Evolutionary conservation across 2,329 filamentous ascomycete genomes (phyloP), one percentile per base, ranked within the genome.

Genomic region (Thelonectria blattea): DNA sequence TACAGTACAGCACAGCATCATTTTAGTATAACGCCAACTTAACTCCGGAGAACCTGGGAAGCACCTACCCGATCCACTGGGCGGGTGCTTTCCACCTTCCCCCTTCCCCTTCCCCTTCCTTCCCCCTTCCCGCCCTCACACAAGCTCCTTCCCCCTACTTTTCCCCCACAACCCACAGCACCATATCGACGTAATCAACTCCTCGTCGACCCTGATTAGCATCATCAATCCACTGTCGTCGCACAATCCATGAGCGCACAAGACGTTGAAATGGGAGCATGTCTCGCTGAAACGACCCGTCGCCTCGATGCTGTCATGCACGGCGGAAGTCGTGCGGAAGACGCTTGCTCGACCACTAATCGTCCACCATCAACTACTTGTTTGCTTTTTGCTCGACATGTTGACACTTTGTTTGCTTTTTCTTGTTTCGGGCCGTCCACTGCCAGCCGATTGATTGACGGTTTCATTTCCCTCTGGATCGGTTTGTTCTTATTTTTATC

Each of bases 271-370:
- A 58, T 58, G 43, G 56, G 53, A 58, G 45, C 56, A 58, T 58
- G 45, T 43, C 41, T 58, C 63, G 39, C 51, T 54, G 48, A 50
- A 52, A 52, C 56, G 24, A 39, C 41, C 32, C 54, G 37, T 63
- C 59, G 37, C 3, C 34, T 15, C 9, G 15, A 37, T 58, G 60
- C 43, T 30, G 27, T 7, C 27, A 30, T 30, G 27, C 27, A 30
- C 27, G 27, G 27, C 61, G 39, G 59, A 55, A 48, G 55, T 32
- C 57, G 34, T 39, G 27, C 61, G 39, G 59, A 55, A 48, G 55
- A 37, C 57, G 34, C 42, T 37, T 37, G 34, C 34, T 37, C 53
- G 39, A 56, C 66, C 65, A 66, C 65, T 68, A 65, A 65, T 66
- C 41, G 14, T 39, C 45, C 60, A 58, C 37, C 39, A 30, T 42